These are phyloP conservation scores for Dorcoceras hygrometricum DNA, from an alignment of 257 asterid species.

Conservation along the genomic window DNA sequence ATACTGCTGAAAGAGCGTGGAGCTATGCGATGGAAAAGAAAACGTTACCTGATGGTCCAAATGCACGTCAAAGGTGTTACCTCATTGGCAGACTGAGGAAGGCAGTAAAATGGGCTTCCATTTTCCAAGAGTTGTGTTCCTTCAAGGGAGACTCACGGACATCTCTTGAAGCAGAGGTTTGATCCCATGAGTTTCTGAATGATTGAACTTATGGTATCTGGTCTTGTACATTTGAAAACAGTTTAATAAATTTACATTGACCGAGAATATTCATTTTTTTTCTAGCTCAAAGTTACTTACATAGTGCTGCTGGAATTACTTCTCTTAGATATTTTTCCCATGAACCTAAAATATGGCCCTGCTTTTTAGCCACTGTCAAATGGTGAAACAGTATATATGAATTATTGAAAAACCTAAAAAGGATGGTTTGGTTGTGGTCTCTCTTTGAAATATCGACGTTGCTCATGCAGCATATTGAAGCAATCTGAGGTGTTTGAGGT, in stretches of 20 bases:
- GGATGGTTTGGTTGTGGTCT: constrained; percentile 8
- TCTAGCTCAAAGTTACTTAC: background rate
- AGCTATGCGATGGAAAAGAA: constrained; percentile 99
- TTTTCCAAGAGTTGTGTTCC: constrained; percentile 78
- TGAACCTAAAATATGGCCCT: constrained; percentile 1
- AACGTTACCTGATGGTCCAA: constrained; percentile 90
- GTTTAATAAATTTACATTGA: background rate
- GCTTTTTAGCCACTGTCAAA: constrained; percentile 5
- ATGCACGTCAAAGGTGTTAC: constrained; percentile 87
- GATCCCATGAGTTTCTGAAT: constrained; percentile 17
- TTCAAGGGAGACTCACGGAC: constrained; percentile 90
- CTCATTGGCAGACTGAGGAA: constrained; percentile 93
- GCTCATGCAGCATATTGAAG: constrained; percentile 21
- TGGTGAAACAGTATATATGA: constrained; percentile 4
- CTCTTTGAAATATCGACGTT: constrained; percentile 17
- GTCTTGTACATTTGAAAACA: background rate
- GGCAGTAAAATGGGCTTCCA: constrained; percentile 90
- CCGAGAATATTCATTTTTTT: background rate
- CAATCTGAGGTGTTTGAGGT: background rate
- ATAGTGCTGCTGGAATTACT: constrained; percentile 14
- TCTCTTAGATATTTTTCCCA: constrained; percentile 18
- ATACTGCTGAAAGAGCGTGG: constrained; percentile 98
- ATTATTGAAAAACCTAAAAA: background rate
- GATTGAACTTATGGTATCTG: constrained; percentile 17
- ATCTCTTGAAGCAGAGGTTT: constrained; percentile 95